A percentile compares a stretch with the other conserved stretches of the same genome.
Evolutionary conservation across 768 basidiomycete genomes (phyloP).

Genomic region (Boletus coccyginus): DNA sequence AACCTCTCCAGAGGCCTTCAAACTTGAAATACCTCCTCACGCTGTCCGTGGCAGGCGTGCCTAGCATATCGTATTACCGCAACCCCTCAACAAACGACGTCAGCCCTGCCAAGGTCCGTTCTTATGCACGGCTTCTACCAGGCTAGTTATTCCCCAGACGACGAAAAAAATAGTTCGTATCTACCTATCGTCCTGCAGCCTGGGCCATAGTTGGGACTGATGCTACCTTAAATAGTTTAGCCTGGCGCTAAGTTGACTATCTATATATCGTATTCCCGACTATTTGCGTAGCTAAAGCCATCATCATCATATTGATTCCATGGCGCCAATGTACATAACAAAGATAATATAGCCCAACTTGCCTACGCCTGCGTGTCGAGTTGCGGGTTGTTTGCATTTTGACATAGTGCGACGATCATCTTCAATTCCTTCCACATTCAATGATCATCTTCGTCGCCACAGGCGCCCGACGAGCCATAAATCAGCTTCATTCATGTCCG

Average conservation of each 20-base stretch:
- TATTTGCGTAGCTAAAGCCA: slow-evolving; percentile 10
- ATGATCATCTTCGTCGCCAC: slow-evolving; percentile 16
- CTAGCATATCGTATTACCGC: slow-evolving; percentile 1
- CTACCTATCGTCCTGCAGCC: slow-evolving; percentile 13
- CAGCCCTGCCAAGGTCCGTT: slow-evolving; percentile 6
- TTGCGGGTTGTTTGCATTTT: background rate
- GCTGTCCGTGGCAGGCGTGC: slow-evolving; percentile 9
- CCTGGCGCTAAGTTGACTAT: slow-evolving; percentile 22
- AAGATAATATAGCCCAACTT: slow-evolving; percentile 6
- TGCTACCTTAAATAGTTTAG: slow-evolving; percentile 5
- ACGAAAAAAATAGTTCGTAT: slow-evolving; percentile 8
- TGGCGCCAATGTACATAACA: slow-evolving; percentile 21
- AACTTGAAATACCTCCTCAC: slow-evolving; percentile 4
- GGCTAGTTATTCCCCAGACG: background rate
- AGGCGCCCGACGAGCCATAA: slow-evolving; percentile 6
- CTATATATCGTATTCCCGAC: slow-evolving; percentile 22
- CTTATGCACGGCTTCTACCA: slow-evolving; percentile 3
- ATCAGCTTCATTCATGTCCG: slow-evolving; percentile 24
- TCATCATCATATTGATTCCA: background rate
- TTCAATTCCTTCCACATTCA: slow-evolving; percentile 4
- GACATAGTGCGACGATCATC: slow-evolving; percentile 20
- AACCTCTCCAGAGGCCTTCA: slow-evolving; percentile 13
- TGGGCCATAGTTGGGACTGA: slow-evolving; percentile 7
- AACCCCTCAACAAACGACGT: slow-evolving; percentile 6
- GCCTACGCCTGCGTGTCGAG: background rate